Evolutionary conservation across 176 grass and related monocot genomes (phyloP).

Genomic region (Tillandsia fasciculata): DNA sequence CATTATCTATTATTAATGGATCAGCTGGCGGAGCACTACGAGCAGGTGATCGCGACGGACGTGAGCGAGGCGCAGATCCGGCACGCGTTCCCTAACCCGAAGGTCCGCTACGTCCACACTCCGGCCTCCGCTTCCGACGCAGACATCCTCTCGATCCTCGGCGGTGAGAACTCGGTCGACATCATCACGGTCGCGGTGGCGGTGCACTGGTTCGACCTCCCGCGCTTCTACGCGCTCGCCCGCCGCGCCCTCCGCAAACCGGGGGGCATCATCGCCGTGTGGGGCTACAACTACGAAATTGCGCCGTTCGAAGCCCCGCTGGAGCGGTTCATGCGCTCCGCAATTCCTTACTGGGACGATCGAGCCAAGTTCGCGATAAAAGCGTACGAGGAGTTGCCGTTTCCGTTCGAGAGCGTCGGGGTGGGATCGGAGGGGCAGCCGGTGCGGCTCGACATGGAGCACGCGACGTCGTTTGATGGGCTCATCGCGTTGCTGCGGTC

Average conservation of each 20-base stretch:
- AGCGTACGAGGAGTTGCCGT: conserved; percentile 24
- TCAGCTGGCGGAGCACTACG: conserved; percentile 42
- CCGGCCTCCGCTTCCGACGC: neutral
- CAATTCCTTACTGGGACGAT: conserved; percentile 22
- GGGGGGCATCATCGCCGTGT: conserved; percentile 31
- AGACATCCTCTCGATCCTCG: conserved; percentile 14
- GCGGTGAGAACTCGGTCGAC: conserved; percentile 28
- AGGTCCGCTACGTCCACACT: conserved; percentile 34
- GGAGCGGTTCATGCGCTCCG: conserved; percentile 1
- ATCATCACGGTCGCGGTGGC: conserved; percentile 27
- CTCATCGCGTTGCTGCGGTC: conserved; percentile 37
- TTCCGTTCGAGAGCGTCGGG: conserved; percentile 35
- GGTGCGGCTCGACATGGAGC: conserved; percentile 19
- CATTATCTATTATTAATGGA: neutral
- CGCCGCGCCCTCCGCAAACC: conserved; percentile 24
- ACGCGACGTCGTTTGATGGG: conserved; percentile 21
- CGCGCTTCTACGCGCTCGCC: conserved; percentile 23
- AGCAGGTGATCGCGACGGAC: conserved; percentile 27
- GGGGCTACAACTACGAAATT: conserved; percentile 28
- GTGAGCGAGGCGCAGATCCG: conserved; percentile 23
- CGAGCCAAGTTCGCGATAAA: conserved; percentile 4
- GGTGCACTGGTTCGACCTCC: conserved; percentile 43
- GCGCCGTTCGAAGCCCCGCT: conserved; percentile 26
- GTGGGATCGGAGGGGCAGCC: conserved; percentile 25
- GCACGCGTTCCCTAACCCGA: conserved; percentile 21